Evolutionary conservation across 495 filamentous ascomycete genomes (phyloP), one percentile per base, ranked within the genome.

Genomic region (Aspergillus cavernicola): DNA sequence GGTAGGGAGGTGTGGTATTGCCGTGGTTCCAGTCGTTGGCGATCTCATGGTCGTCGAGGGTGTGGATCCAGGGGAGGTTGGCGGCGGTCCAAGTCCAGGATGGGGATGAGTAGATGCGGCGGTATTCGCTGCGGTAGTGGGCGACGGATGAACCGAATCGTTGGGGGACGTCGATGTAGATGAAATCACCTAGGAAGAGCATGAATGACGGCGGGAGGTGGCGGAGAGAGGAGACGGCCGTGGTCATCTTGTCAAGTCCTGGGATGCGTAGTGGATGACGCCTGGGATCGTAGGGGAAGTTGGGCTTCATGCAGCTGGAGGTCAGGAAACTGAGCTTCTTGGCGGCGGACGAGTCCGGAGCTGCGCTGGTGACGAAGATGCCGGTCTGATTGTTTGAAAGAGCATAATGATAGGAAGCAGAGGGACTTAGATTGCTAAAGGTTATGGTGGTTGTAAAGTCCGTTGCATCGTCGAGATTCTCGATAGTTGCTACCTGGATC

Each of bases 151-250:
- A 83, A 11, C 89, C 91, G 58, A 90, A 86, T 31, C 85, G 83
- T 24, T 80, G 76, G 0, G 93, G 93, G 0, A 97, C 90, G 53
- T 98, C 93, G 55, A 95, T 85, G 65, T 98, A 98, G 65, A 98
- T 96, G 66, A 97, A 98, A 64, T 98, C 93, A n/a, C 92, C 93
- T 0, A 98, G 82, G 76, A 98, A 98, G 20, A 98, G 80, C 92
- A 98, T 97, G 58, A 98, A 97, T 0, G 89, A 79, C 12, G 74
- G 68, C 12, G 74, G 68, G 20, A 82, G 73, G 4, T 92, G 70
- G 5, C 69, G 63, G 5, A 93, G 66, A 41, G 81, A 80, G 16
- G 82, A 80, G 12, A 89, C 66, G 28, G 67, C 67, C 6, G 69
- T 44, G 0, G 72, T 70, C 61, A 92, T 74, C 53, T 87, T 75